Base-by-base conservation (phyloP, 2,329 filamentous ascomycete species). In the Ophiognomonia clavigignenti-juglandacearum region DNA sequence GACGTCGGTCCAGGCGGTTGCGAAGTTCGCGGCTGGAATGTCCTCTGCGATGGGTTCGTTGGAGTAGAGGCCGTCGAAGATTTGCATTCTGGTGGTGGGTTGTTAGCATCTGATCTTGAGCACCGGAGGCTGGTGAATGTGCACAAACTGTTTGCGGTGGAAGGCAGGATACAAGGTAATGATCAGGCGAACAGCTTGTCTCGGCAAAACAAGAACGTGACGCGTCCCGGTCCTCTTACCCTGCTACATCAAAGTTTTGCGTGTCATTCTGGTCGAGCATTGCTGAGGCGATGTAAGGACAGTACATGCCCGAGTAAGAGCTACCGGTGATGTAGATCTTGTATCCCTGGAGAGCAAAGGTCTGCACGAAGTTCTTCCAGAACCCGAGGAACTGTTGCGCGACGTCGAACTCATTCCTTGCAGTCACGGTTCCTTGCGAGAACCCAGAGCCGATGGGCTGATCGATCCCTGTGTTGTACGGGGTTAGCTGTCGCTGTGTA, bases 311-410 rank as follows among this genome's bases (percentile, higher is more conserved):
- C 1, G 50, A 53, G 56, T 84, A 87, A 1, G 74, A 81, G 32
- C 32, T 35, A 6, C 29, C 29, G n/a, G n/a, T n/a, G n/a, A n/a
- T n/a, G n/a, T 83, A 90, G 6, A 87, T 74, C 50, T 83, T 83
- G 53, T 74, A 77, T 13, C 74, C 73, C 23, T 83, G 72, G 55
- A 86, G 69, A 7, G 65, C 69, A 54, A 88, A 88, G 0, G 80
- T 80, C 19, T 86, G 70, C 46, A 87, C 67, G 53, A 88, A 88
- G 64, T 87, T 86, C 64, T 81, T 79, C 73, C 82, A 88, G 66
- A 88, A 91, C 31, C 84, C 83, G 8, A 86, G 69, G 61, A 90
- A 87, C 51, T 89, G 76, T 16, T 68, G 63, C 0, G 84, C 83
- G 4, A 84, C 72, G 53, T 88, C 83, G 22, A 77, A 73, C 54